phyloP scores from a whole-genome alignment of 768 basidiomycete species.

The Boletus sp. region DNA sequence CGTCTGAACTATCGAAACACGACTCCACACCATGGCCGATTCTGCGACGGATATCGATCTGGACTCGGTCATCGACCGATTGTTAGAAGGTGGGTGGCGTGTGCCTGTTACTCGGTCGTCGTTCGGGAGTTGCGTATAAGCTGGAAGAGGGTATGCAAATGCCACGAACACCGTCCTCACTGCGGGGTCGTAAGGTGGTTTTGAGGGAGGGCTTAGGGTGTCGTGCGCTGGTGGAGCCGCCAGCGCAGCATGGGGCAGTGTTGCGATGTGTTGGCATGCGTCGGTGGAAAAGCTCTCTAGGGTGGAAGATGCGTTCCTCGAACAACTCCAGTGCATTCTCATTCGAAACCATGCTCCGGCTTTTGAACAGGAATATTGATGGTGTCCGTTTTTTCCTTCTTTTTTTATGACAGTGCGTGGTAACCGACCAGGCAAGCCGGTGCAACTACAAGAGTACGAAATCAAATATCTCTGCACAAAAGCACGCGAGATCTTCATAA shows the following conservation, averaged over 20 bases:
- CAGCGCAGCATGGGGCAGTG: conserved; percentile 19
- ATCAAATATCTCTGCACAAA: conserved; percentile 99
- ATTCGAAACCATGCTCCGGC: neutral
- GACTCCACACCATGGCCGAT: conserved; percentile 60
- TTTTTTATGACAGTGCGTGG: conserved; percentile 72
- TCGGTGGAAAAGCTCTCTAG: conserved; percentile 7
- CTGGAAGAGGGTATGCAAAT: neutral
- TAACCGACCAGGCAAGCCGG: conserved; percentile 97
- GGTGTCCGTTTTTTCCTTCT: conserved; percentile 12
- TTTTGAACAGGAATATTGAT: conserved; percentile 18
- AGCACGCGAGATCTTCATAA: conserved; percentile 98
- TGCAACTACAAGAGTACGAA: conserved; percentile 97
- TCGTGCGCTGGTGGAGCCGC: neutral
- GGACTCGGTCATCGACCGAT: conserved; percentile 98
- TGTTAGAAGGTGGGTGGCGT: conserved; percentile 85
- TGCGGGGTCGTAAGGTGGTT: neutral
- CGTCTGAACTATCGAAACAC: conserved; percentile 13
- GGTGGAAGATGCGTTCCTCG: neutral
- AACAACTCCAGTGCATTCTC: neutral
- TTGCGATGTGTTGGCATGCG: neutral
- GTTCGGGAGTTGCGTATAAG: conserved; percentile 7
- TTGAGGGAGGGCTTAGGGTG: conserved; percentile 11
- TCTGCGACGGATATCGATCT: conserved; percentile 93
- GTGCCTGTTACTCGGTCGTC: conserved; percentile 25
- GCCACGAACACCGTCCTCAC: neutral